Base-by-base conservation (phyloP, 2,329 filamentous ascomycete species). In the Monilinia aucupariae region DNA sequence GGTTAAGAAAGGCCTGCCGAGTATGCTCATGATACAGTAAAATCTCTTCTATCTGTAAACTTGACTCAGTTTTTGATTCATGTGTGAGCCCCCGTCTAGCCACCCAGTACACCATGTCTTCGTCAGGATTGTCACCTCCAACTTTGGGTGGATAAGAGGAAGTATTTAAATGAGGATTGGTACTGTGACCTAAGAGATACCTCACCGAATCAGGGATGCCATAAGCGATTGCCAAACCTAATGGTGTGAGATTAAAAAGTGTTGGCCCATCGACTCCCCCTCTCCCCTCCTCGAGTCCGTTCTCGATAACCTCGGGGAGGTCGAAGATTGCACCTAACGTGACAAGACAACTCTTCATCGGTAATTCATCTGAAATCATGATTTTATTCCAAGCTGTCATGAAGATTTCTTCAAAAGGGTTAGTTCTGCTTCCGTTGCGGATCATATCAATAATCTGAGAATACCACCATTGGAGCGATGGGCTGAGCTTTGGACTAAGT, bases 311-410 rank as follows among this genome's bases (percentile, higher is more conserved):
- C 8, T 54, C 52, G 5, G 52, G 52, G 15, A 54, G 52, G 39
- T 54, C 20, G 5, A 41, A 54, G 15, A 15, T 22, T 41, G 34
- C 51, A 2, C 51, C 51, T 0, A 54, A 39, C 8, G 27, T 54
- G 3, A 4, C 20, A 41, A 41, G 22, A 41, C 34, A 15, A 41
- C 13, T 20, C 4, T 54, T 27, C 3, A 17, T 3, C 10, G 34
- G 13, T 39, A 39, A 13, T 10, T 12, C 1, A 1, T 4, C 2
- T 1, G 12, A 4, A 5, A 20, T 3, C 2, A 2, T 15, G 3
- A 20, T 15, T 27, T 4, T 1, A 1, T 20, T 12, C 2, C 39
- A n/a, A n/a, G n/a, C n/a, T n/a, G n/a, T n/a, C n/a, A n/a, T n/a
- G n/a, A n/a, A n/a, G 22, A 8, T 54, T 41, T 22, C 51, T 54